phyloP scores from a whole-genome alignment of 176 grass and related monocot genomes.

The Tillandsia leiboldiana region DNA sequence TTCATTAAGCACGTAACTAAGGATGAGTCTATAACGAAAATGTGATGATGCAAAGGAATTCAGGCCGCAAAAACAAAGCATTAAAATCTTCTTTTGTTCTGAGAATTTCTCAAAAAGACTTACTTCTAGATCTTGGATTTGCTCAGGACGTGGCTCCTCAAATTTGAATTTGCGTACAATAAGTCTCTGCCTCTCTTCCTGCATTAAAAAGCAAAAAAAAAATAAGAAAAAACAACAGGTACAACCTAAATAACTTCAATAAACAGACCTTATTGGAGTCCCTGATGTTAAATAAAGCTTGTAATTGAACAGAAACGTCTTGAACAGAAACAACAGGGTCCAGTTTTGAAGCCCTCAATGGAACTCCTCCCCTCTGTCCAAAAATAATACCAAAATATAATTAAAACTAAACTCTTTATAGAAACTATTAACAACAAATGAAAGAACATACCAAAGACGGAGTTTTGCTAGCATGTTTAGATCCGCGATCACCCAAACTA shows the following conservation, averaged over 20 bases:
- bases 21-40: no score
- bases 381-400: not conserved
- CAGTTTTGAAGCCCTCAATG: constrained; percentile 47
- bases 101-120: constrained; percentile 11
- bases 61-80: not conserved
- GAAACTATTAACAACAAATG: not conserved
- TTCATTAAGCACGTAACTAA: no score
- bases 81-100: not conserved
- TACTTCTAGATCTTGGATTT: constrained; percentile 95
- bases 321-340: constrained; percentile 53
- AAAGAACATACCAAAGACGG: constrained; percentile 43
- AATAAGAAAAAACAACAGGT: not conserved
- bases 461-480: constrained; percentile 54
- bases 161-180: constrained; percentile 89
- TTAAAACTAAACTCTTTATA: not conserved
- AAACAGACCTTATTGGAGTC: constrained; percentile 85
- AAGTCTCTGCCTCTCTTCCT: constrained; percentile 90
- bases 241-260: constrained; percentile 3
- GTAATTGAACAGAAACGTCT: constrained; percentile 57
- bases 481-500: constrained; percentile 39
- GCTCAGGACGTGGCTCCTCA: constrained; percentile 91
- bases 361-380: constrained; percentile 29
- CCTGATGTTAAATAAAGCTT: constrained; percentile 86
- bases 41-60: not conserved
- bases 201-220: constrained; percentile 28